A percentile compares a stretch with the other conserved stretches of the same genome.
Evolutionary conservation across 1,139 yeast genomes (phyloP).

Genomic region (Meyerozyma carpophila): DNA sequence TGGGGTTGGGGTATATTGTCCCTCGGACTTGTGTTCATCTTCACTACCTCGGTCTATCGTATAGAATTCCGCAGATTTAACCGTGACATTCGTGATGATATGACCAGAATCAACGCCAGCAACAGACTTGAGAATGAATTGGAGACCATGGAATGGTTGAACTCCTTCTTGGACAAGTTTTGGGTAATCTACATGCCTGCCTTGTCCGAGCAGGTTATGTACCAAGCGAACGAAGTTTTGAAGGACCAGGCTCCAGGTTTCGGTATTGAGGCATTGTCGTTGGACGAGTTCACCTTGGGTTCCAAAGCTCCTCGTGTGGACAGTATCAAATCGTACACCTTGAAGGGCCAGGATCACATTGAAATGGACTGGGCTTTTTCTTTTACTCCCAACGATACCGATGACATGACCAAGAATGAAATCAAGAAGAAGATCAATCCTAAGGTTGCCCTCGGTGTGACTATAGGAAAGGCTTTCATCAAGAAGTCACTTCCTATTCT

Average conservation of each 20-base stretch:
- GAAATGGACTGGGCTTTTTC: conserved; percentile 84
- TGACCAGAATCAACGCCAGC: conserved; percentile 54
- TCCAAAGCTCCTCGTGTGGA: conserved; percentile 73
- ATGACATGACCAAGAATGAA: conserved; percentile 75
- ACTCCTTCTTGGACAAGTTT: conserved; percentile 67
- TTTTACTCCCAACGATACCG: conserved; percentile 75
- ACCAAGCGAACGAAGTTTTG: conserved; percentile 58
- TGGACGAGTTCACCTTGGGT: conserved; percentile 76
- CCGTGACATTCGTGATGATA: conserved; percentile 67
- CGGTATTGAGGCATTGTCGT: conserved; percentile 66
- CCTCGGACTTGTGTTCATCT: conserved; percentile 51
- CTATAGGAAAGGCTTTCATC: conserved; percentile 72
- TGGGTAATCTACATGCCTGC: conserved; percentile 90
- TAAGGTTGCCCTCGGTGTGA: conserved; percentile 72
- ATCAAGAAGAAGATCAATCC: conserved; percentile 68
- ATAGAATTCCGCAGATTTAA: conserved; percentile 69
- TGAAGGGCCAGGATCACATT: conserved; percentile 56
- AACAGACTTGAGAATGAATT: conserved; percentile 56
- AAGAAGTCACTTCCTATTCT: conserved; percentile 70
- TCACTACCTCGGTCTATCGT: conserved; percentile 62
- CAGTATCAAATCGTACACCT: conserved; percentile 65
- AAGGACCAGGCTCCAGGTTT: conserved; percentile 75
- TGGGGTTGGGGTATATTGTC: conserved; percentile 56
- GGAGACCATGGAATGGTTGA: conserved; percentile 79
- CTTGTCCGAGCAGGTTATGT: conserved; percentile 67